A percentile compares a stretch with the other conserved stretches of the same genome.
Evolutionary conservation across 1,284 basidiomycete species (phyloP).

Genomic region (Schizophyllum amplum): DNA sequence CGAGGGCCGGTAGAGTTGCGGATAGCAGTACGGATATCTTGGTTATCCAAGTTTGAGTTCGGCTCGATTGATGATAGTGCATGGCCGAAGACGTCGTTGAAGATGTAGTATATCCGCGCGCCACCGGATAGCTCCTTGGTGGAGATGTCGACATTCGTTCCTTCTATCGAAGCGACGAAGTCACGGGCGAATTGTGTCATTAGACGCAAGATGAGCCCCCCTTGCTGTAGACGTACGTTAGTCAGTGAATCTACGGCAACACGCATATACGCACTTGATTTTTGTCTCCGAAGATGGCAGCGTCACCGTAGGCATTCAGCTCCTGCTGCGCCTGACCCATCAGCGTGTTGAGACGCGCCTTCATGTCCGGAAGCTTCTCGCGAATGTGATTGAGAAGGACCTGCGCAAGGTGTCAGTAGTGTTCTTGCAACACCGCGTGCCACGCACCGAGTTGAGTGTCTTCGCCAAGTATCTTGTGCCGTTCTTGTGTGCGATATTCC

Average conservation of each 20-base stretch:
- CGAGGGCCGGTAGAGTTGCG: constrained; percentile 96
- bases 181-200: constrained; percentile 99
- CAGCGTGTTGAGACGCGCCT: constrained; percentile 93
- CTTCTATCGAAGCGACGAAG: constrained; percentile 96
- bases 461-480: constrained; percentile 94
- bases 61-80: constrained; percentile 90
- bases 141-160: constrained; percentile 94
- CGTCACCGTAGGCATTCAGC: constrained; percentile 92
- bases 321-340: constrained; percentile 99
- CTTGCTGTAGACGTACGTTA: constrained; percentile 47
- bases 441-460: constrained; percentile 81
- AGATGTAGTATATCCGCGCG: constrained; percentile 98
- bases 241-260: constrained; percentile 1
- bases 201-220: constrained; percentile 81
- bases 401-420: constrained; percentile 26
- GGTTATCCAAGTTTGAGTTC: constrained; percentile 83
- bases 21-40: constrained; percentile 97
- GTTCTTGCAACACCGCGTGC: neutral
- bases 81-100: constrained; percentile 96
- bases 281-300: constrained; percentile 87
- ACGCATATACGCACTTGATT: constrained; percentile 54
- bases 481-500: constrained; percentile 95
- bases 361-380: constrained; percentile 99
- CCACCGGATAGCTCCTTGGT: constrained; percentile 99
- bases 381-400: constrained; percentile 97